Percentiles rank a stretch among this genome's conserved stretches.
phyloP scores from a whole-genome alignment of 768 basidiomycete species.

The Lepiota brunneoincarnata region DNA sequence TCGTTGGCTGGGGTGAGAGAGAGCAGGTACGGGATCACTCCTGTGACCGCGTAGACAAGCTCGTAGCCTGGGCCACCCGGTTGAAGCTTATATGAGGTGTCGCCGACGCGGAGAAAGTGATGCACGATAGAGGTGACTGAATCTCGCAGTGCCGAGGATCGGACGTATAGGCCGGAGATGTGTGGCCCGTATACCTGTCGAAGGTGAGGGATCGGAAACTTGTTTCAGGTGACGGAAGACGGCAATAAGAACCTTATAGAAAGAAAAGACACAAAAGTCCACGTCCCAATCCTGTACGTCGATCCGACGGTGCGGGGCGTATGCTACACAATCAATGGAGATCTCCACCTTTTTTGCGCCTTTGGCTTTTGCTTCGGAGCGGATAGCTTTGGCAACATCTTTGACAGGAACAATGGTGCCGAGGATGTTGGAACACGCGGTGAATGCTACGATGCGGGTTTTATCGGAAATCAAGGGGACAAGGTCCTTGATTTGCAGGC shows the following conservation, averaged over 20 bases:
- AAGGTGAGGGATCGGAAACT: neutral
- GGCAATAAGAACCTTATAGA: conserved; percentile 60
- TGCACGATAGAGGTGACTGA: conserved; percentile 63
- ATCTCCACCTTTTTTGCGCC: conserved; percentile 64
- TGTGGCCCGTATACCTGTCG: conserved; percentile 74
- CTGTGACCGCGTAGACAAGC: conserved; percentile 56
- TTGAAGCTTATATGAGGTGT: conserved; percentile 59
- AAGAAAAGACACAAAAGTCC: conserved; percentile 68
- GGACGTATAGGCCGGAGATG: conserved; percentile 63
- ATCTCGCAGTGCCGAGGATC: conserved; percentile 39
- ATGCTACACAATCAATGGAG: conserved; percentile 75
- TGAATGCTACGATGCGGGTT: conserved; percentile 73
- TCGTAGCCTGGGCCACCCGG: conserved; percentile 79
- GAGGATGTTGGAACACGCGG: conserved; percentile 74
- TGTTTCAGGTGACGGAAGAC: neutral
- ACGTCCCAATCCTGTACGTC: conserved; percentile 78
- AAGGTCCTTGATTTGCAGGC: conserved; percentile 51
- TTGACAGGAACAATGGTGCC: conserved; percentile 65
- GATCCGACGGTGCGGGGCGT: conserved; percentile 69
- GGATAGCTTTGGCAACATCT: conserved; percentile 48
- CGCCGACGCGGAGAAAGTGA: conserved; percentile 58
- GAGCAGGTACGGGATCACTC: conserved; percentile 60
- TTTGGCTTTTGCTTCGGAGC: conserved; percentile 46
- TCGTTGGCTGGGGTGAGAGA: conserved; percentile 49
- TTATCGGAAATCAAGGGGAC: conserved; percentile 58